Percentiles rank a stretch among this genome's conserved stretches.
These are phyloP conservation scores for Phoenix roebelenii DNA, from an alignment of 176 grass and related monocot genomes.

Conservation along the genomic window DNA sequence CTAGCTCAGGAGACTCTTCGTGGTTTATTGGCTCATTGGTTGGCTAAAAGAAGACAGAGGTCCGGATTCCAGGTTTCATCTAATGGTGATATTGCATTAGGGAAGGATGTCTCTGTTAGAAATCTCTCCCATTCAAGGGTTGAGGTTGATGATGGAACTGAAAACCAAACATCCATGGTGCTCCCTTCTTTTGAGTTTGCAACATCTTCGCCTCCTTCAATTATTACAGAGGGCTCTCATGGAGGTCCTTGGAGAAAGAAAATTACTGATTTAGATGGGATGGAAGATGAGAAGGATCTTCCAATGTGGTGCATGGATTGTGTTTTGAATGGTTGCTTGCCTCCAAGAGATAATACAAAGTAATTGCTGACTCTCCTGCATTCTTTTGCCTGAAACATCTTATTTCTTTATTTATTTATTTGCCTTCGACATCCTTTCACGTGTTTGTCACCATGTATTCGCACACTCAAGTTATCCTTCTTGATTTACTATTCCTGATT, in stretches of 20 bases:
- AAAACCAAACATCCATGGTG: conserved; percentile 39
- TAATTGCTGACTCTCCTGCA: conserved; percentile 21
- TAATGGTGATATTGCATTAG: conserved; percentile 50
- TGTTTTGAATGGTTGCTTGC: conserved; percentile 40
- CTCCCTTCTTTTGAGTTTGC: conserved; percentile 73
- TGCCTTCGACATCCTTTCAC: neutral
- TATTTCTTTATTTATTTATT: neutral
- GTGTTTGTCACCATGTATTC: neutral
- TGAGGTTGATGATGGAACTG: conserved; percentile 55
- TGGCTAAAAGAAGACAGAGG: conserved; percentile 57
- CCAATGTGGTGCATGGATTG: conserved; percentile 95
- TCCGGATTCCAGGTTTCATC: conserved; percentile 36
- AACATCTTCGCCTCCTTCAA: conserved; percentile 66
- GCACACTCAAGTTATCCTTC: no score
- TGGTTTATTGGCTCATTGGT: conserved; percentile 75
- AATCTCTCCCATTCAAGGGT: conserved; percentile 42
- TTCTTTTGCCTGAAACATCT: neutral
- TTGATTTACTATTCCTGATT: no score
- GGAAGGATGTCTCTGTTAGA: conserved; percentile 50
- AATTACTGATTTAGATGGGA: conserved; percentile 84
- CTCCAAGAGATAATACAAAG: conserved; percentile 92
- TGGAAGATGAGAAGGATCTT: conserved; percentile 67
- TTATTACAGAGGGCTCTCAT: conserved; percentile 78
- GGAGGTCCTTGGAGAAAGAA: conserved; percentile 91
- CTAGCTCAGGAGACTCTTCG: conserved; percentile 88